Evolutionary conservation across 768 basidiomycete species (phyloP).

Genomic region (Mycena alexandri): DNA sequence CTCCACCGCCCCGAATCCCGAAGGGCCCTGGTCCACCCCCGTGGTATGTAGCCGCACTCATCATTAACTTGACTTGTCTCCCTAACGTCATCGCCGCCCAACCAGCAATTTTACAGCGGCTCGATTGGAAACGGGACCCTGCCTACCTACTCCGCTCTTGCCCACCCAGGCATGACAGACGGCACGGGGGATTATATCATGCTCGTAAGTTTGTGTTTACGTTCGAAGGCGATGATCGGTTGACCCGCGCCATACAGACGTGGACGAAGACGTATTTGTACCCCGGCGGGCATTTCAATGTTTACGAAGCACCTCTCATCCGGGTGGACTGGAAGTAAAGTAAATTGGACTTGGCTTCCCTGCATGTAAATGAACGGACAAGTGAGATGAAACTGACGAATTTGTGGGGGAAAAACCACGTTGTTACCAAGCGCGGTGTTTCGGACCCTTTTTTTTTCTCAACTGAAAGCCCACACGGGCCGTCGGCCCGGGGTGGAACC

Average conservation of each 20-base stretch:
- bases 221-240: not conserved
- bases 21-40: constrained; percentile 24
- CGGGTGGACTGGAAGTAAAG: constrained; percentile 31
- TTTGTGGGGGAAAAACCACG: too few relatives aligned
- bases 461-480: too few relatives aligned
- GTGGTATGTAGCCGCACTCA: not conserved
- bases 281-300: not conserved
- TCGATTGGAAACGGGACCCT: constrained; percentile 21
- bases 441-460: too few relatives aligned
- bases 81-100: not conserved
- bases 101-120: constrained; percentile 30
- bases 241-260: constrained; percentile 1
- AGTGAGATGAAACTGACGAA: too few relatives aligned
- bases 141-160: constrained; percentile 25
- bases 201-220: constrained; percentile 19
- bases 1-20: constrained; percentile 29
- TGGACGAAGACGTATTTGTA: constrained; percentile 17
- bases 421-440: too few relatives aligned
- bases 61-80: not conserved
- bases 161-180: constrained; percentile 33
- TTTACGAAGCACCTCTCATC: constrained; percentile 29
- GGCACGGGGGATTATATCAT: constrained; percentile 34
- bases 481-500: too few relatives aligned
- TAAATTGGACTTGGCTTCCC: too few relatives aligned
- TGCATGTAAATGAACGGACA: too few relatives aligned